Base-by-base conservation (phyloP, 768 basidiomycete species). In the Sporobolomyces phaffii region DNA sequence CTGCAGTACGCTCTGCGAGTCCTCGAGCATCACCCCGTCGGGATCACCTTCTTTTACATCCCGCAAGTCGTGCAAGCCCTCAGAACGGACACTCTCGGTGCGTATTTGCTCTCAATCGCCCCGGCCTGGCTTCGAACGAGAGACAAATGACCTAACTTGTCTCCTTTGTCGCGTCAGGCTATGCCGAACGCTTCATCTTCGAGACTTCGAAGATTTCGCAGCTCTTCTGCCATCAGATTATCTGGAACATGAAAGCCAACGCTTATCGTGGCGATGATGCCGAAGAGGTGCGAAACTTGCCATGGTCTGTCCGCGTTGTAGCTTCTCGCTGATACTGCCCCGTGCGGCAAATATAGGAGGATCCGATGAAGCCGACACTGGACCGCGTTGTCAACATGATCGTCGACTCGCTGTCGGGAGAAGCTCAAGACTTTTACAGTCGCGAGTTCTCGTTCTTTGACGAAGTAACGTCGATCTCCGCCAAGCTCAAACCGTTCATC, bases 241-340 rank as follows among this genome's bases (percentile, higher is more conserved):
- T 99, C 68, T 99, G 96, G 96, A 99, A 98, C 77, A 98, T 98
- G 96, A 94, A 94, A 75, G 96, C 96, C 7, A 99, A 99, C 75
- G 91, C 89, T 68, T 96, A 86, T 77, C 90, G 88, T 73, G 94
- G 92, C 73, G 96, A 98, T 74, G 80, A 82, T 10, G 90, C 85
- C 18, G 92, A 93, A 77, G 81, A 88, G 64, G 91, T 89, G 73
- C 56, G 84, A 80, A 20, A 31, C 29, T 31, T 15, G 41, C 24
- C 50, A 29, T 34, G 17, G n/a, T n/a, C n/a, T n/a, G n/a, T n/a
- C n/a, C n/a, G n/a, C n/a, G n/a, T n/a, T n/a, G n/a, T n/a, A n/a
- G n/a, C 3, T 4, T 26, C 20, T 0, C 6, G 5, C 9, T n/a
- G 33, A 28, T 49, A 36, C 67, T 3, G 14, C 14, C 48, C 22